Evolutionary conservation across 2,329 filamentous ascomycete genomes (phyloP).

Genomic region (Aureobasidium pullulans): DNA sequence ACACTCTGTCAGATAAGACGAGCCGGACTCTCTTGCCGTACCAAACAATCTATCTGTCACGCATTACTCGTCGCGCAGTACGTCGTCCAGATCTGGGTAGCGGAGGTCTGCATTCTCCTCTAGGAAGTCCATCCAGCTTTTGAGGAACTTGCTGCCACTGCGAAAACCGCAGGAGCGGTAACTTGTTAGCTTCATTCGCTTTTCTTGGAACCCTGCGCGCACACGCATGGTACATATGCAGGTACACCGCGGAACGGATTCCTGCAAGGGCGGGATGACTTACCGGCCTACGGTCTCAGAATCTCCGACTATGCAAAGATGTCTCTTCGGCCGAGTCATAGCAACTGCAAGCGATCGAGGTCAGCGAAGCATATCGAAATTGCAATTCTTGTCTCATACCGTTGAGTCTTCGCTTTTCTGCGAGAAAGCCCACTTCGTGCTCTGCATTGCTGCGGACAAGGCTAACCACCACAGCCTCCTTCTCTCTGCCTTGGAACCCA

Average conservation of each 20-base stretch:
- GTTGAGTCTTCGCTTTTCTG: conserved; percentile 85
- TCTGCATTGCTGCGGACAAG: conserved; percentile 87
- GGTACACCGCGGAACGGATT: conserved; percentile 2
- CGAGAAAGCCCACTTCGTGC: conserved; percentile 85
- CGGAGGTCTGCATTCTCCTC: conserved; percentile 85
- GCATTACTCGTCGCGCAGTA: conserved; percentile 20
- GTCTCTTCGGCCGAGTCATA: conserved; percentile 90
- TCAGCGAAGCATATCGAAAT: background rate
- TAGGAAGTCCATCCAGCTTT: conserved; percentile 82
- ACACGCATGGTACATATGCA: conserved; percentile 13
- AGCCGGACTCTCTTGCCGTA: conserved; percentile 9
- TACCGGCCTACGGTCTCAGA: conserved; percentile 86
- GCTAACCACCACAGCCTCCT: conserved; percentile 88
- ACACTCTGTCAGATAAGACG: background rate
- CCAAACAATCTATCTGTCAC: conserved; percentile 7
- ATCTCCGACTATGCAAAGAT: conserved; percentile 85
- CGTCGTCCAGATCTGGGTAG: conserved; percentile 63
- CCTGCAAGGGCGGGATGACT: conserved; percentile 34
- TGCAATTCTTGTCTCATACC: conserved; percentile 48
- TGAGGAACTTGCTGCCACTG: conserved; percentile 79
- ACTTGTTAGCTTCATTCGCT: background rate
- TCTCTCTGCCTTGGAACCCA: conserved; percentile 88
- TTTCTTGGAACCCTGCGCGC: background rate
- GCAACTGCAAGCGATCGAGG: conserved; percentile 57
- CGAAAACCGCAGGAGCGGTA: conserved; percentile 13